phyloP scores from a whole-genome alignment of 352 stramenopile species.

The Paralagenidium karlingii region DNA sequence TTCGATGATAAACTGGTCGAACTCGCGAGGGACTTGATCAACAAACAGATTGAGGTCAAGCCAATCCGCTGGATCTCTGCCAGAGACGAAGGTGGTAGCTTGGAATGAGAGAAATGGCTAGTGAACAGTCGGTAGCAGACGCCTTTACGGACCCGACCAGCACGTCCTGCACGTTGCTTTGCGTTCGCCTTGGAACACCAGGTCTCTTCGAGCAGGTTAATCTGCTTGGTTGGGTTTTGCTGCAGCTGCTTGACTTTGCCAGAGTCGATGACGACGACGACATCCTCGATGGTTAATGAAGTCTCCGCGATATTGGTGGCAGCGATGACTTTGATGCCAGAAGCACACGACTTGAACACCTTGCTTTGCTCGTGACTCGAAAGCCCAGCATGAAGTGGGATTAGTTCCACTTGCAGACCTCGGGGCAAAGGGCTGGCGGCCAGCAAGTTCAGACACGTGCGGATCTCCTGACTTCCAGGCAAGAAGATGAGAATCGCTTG shows the following conservation, averaged over 20 bases:
- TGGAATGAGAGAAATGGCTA: neutral
- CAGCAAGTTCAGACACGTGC: conserved; percentile 61
- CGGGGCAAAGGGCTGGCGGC: conserved; percentile 34
- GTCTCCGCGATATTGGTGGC: conserved; percentile 97
- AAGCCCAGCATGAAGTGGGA: conserved; percentile 91
- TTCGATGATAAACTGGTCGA: conserved; percentile 29
- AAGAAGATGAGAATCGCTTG: conserved; percentile 94
- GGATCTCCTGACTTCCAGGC: conserved; percentile 91
- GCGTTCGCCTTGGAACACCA: conserved; percentile 86
- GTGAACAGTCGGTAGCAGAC: conserved; percentile 82
- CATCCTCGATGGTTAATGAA: conserved; percentile 92
- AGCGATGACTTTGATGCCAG: conserved; percentile 86
- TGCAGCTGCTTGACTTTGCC: conserved; percentile 90
- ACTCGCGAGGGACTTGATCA: conserved; percentile 85
- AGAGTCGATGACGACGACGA: conserved; percentile 92
- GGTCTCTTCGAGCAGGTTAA: conserved; percentile 83
- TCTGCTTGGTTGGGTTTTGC: conserved; percentile 68
- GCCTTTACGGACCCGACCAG: conserved; percentile 86
- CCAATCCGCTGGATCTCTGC: conserved; percentile 94
- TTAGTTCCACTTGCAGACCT: conserved; percentile 45
- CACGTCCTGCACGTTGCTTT: conserved; percentile 82
- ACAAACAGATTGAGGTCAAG: conserved; percentile 92
- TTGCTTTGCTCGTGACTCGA: conserved; percentile 87
- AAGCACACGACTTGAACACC: conserved; percentile 74
- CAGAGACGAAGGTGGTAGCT: conserved; percentile 31